phyloP scores from a whole-genome alignment of 2,329 filamentous ascomycete genomes.

The Trichoderma cornu-damae region DNA sequence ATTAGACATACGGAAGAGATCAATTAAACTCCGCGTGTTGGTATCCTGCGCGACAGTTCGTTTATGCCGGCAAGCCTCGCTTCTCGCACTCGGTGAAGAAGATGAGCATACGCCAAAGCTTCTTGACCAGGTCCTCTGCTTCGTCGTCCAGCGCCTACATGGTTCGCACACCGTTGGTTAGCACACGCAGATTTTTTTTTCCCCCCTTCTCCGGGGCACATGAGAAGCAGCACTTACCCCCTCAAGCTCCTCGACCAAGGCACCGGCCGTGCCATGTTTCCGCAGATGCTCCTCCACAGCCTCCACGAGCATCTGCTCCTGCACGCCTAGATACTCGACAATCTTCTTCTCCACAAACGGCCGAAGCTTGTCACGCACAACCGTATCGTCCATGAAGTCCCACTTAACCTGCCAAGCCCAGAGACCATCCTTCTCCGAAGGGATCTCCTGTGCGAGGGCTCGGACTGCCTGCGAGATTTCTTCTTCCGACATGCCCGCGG shows the following conservation, averaged over 20 bases:
- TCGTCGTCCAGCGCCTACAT: slow-evolving; percentile 86
- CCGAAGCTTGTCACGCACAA: slow-evolving; percentile 79
- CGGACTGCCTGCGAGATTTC: slow-evolving; percentile 78
- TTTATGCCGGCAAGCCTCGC: slow-evolving; percentile 67
- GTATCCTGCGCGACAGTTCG: neutral
- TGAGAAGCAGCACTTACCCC: slow-evolving; percentile 53
- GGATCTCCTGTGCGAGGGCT: slow-evolving; percentile 83
- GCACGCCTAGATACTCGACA: slow-evolving; percentile 90
- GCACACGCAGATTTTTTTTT: slow-evolving; percentile 16
- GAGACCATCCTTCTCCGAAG: slow-evolving; percentile 75
- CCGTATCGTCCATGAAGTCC: slow-evolving; percentile 78
- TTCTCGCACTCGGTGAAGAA: slow-evolving; percentile 97
- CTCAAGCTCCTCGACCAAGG: slow-evolving; percentile 77
- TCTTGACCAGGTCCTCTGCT: slow-evolving; percentile 88
- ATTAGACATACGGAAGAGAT: neutral
- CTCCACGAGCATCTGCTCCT: slow-evolving; percentile 92
- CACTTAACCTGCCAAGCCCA: slow-evolving; percentile 94
- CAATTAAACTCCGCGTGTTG: neutral
- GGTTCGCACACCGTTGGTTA: slow-evolving; percentile 26
- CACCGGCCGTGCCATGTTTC: slow-evolving; percentile 67
- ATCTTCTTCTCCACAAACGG: slow-evolving; percentile 99
- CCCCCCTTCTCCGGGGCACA: no score
- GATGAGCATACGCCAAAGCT: slow-evolving; percentile 97
- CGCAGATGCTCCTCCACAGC: slow-evolving; percentile 84
- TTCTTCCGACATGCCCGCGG: slow-evolving; percentile 69